Evolutionary conservation across 169 alveolate genomes (phyloP).

Genomic region (Cystoisospora suis): DNA sequence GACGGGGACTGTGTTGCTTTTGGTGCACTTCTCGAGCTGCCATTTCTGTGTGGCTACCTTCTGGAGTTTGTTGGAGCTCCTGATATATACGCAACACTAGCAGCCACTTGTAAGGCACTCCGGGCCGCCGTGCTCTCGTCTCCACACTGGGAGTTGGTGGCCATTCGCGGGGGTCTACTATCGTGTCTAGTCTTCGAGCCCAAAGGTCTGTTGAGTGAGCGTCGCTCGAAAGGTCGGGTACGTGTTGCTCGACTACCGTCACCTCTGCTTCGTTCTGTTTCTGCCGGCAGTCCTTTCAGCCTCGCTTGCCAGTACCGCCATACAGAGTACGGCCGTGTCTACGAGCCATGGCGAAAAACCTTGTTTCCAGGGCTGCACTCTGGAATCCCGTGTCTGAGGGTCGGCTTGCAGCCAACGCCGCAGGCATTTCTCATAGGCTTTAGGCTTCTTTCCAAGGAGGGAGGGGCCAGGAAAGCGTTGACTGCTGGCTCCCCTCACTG

Average conservation of each 20-base stretch:
- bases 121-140: neutral
- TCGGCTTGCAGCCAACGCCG: too few species aligned
- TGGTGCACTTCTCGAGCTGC: too few species aligned
- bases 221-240: conserved; percentile 6
- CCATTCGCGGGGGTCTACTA: neutral
- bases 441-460: neutral
- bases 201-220: neutral
- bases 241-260: neutral
- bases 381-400: too few species aligned
- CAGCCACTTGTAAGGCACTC: neutral
- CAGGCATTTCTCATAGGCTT: too few species aligned
- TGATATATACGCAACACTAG: neutral
- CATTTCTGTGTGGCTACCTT: neutral
- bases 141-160: conserved; percentile 10
- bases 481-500: neutral
- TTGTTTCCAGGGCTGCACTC: neutral
- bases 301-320: too few species aligned
- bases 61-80: neutral
- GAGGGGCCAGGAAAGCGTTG: too few species aligned
- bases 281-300: too few species aligned
- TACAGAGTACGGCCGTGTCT: too few species aligned
- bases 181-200: neutral
- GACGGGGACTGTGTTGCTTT: too few species aligned
- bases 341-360: neutral
- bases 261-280: neutral